Evolutionary conservation across 768 basidiomycete genomes (phyloP), one percentile per base, ranked within the genome.

Genomic region (Scleroderma citrinum): DNA sequence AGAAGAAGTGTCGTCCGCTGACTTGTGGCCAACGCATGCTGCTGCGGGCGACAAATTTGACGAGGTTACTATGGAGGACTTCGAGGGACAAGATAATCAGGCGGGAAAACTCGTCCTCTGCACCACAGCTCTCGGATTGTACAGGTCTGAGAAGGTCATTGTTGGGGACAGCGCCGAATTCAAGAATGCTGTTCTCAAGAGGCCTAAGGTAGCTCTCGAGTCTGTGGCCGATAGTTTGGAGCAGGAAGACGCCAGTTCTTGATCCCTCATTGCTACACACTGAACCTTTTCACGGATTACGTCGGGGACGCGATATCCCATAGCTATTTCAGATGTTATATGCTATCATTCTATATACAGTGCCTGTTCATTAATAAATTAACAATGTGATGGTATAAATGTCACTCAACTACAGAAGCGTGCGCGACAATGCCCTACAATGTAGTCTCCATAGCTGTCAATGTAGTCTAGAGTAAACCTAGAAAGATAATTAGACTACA

Each of bases 101-200:
- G 50, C 52, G 5, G 60, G 53, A 7, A 55, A 59, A 46, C 51
- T 53, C 10, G 69, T 82, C 5, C 56, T 83, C 17, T 82, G 82
- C 55, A 81, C 80, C 40, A 81, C 75, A 17, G 76, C 80, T 43
- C 68, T 83, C 3, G 81, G 81, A 2, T 65, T 83, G 30, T 64
- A 67, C 40, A 59, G 69, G 48, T 65, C 66, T 8, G 70, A 70
- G 41, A 72, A 64, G 47, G 46, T 65, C 17, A 56, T 54, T 16
- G 58, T 69, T n/a, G 75, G 70, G 11, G 66, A 66, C 30, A 56
- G 56, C 4, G 72, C 70, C n/a, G 71, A 74, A 34, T 80, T 75
- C 78, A 70, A 76, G 34, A 73, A 71, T 19, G 62, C 63, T 3
- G 69, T 76, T 0, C 62, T 83, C 47, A 58, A 80, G 51, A 78